phyloP scores from a whole-genome alignment of 2,329 filamentous ascomycete genomes.

The Colletotrichum euphorbiae region DNA sequence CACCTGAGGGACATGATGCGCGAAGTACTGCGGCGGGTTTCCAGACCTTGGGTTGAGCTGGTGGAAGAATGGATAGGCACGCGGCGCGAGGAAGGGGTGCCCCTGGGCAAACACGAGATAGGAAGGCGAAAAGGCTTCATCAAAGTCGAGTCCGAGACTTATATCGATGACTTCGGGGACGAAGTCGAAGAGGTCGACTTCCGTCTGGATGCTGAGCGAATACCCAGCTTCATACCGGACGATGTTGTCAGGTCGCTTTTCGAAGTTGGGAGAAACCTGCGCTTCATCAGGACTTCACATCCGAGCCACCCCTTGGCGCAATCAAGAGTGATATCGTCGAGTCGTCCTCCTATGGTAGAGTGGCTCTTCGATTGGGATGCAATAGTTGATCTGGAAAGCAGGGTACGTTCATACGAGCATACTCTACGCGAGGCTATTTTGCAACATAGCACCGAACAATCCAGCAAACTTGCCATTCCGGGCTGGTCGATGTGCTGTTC shows the following conservation, averaged over 20 bases:
- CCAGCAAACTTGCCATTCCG: not conserved
- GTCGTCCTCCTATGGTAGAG: slow-evolving; percentile 67
- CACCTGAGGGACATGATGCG: slow-evolving; percentile 73
- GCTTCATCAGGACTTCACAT: slow-evolving; percentile 77
- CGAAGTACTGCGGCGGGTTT: slow-evolving; percentile 73
- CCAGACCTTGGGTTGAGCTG: slow-evolving; percentile 74
- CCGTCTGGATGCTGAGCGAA: slow-evolving; percentile 70
- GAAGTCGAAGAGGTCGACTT: slow-evolving; percentile 70
- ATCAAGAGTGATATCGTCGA: slow-evolving; percentile 57
- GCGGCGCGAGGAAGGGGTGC: slow-evolving; percentile 66
- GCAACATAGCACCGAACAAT: slow-evolving; percentile 18
- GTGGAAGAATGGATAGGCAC: slow-evolving; percentile 82
- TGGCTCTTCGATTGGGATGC: slow-evolving; percentile 81
- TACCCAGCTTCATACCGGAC: slow-evolving; percentile 77
- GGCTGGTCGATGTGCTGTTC: not conserved
- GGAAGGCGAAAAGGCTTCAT: slow-evolving; percentile 69
- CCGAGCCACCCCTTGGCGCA: slow-evolving; percentile 76
- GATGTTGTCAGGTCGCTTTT: slow-evolving; percentile 81
- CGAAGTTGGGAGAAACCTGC: slow-evolving; percentile 81
- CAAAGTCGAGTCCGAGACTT: slow-evolving; percentile 65
- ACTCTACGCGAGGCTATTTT: slow-evolving; percentile 51
- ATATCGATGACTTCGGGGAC: slow-evolving; percentile 69
- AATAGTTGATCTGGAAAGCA: slow-evolving; percentile 72
- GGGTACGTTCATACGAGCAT: slow-evolving; percentile 65
- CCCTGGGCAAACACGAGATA: slow-evolving; percentile 59